Conservation (phyloP, 1,139 yeast species). For the Suhomyces bokatorum region DNA sequence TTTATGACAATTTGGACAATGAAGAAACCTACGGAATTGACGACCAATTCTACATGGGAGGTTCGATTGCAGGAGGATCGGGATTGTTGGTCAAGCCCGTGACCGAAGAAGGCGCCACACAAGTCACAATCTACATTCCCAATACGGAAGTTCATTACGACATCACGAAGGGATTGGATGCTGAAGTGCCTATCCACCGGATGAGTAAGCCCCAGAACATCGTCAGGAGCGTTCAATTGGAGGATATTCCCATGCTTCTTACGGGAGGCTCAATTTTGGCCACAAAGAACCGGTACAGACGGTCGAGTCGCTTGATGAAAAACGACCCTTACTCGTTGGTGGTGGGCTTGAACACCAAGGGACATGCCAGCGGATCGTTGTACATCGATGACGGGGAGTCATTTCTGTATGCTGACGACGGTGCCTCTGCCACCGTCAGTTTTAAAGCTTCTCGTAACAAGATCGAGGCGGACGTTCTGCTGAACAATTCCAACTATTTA, state of each 20-base stretch:
- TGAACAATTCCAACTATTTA: conserved; percentile 21
- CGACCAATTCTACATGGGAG: conserved; percentile 81
- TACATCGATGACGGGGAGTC: conserved; percentile 87
- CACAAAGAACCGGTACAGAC: conserved; percentile 70
- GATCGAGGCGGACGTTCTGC: conserved; percentile 18
- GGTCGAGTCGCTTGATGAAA: conserved; percentile 75
- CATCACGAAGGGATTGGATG: conserved; percentile 42
- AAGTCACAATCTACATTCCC: conserved; percentile 60
- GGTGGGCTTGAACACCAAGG: conserved; percentile 55
- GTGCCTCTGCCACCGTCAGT: conserved; percentile 45
- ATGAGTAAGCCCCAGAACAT: conserved; percentile 19
- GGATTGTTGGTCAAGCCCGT: conserved; percentile 85
- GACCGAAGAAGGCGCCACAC: conserved; percentile 51
- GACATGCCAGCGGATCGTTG: conserved; percentile 55
- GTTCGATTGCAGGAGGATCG: conserved; percentile 47
- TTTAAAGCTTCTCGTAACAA: conserved; percentile 26
- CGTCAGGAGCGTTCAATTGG: conserved; percentile 45
- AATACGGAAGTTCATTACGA: conserved; percentile 64
- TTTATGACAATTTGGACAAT: conserved; percentile 61
- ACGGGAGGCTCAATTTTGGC: conserved; percentile 78
- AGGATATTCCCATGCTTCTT: conserved; percentile 68
- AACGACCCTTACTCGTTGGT: conserved; percentile 82
- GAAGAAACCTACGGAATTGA: conserved; percentile 59
- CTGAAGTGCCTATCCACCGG: conserved; percentile 7
- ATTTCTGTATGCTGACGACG: conserved; percentile 50